These are phyloP conservation scores for Withania somnifera DNA, from an alignment of 305 asterid genomes.

Conservation along the genomic window DNA sequence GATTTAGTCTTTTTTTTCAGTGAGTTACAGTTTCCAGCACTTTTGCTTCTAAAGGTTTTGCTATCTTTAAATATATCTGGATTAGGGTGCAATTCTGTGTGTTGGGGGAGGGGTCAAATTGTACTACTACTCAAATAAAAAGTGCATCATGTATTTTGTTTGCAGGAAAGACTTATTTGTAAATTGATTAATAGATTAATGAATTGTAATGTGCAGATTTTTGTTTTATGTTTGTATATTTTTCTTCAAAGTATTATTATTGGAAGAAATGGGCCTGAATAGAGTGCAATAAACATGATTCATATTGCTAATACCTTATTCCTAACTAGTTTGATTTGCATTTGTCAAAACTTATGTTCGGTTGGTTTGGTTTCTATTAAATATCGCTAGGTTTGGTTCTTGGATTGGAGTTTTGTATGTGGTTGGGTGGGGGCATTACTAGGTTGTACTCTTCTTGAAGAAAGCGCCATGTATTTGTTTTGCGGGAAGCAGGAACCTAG, in stretches of 20 bases:
- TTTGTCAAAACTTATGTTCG: not conserved
- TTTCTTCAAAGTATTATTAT: not conserved
- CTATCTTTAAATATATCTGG: not conserved
- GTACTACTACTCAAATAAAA: not conserved
- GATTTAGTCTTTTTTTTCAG: not conserved
- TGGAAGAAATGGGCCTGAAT: not conserved
- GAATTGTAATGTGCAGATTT: not conserved
- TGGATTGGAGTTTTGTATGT: not conserved
- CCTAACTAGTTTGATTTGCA: not conserved
- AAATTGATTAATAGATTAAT: not conserved
- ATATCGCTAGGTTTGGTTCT: not conserved
- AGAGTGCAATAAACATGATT: not conserved
- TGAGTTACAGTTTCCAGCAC: not conserved
- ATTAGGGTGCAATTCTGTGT: not conserved
- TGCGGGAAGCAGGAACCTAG: not conserved
- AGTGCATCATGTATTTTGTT: not conserved
- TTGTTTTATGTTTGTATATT: not conserved
- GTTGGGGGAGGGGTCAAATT: not conserved
- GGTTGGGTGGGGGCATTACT: not conserved
- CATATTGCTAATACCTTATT: not conserved
- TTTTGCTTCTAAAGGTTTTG: not conserved
- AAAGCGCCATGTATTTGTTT: not conserved
- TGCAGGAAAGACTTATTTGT: not conserved
- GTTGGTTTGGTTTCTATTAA: not conserved
- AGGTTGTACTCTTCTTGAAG: not conserved